Conservation (phyloP, 108 stramenopile genomes). For the Skeletonema marinoi region DNA sequence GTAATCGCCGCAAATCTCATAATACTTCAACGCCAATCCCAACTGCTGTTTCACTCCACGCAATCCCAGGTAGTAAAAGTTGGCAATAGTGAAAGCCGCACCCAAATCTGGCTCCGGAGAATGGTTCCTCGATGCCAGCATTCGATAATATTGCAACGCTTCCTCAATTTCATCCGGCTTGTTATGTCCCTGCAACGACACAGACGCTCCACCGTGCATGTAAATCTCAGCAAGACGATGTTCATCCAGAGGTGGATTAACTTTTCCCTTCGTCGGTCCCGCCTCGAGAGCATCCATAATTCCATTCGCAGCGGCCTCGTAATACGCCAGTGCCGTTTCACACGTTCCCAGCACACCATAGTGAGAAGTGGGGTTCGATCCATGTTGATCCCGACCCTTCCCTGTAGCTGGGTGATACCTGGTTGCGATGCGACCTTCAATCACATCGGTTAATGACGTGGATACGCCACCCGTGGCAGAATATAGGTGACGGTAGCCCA, state of each 20-base stretch:
- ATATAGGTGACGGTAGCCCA: constrained; percentile 44
- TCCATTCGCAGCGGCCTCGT: constrained; percentile 77
- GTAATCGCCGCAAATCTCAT: constrained; percentile 67
- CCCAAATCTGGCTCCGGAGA: constrained; percentile 55
- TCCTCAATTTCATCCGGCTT: constrained; percentile 84
- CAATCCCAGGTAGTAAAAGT: constrained; percentile 74
- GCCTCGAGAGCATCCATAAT: constrained; percentile 78
- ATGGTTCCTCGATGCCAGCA: constrained; percentile 56
- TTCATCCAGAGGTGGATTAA: constrained; percentile 73
- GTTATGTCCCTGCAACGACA: constrained; percentile 65
- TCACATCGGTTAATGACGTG: not conserved
- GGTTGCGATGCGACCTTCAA: not conserved
- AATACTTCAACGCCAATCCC: constrained; percentile 75
- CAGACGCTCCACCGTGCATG: constrained; percentile 78
- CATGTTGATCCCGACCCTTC: constrained; percentile 16
- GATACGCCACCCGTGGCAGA: constrained; percentile 40
- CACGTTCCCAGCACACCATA: constrained; percentile 61
- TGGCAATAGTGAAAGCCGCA: constrained; percentile 75
- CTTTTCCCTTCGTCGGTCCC: constrained; percentile 62
- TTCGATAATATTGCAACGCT: constrained; percentile 84
- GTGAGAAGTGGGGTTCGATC: constrained; percentile 18
- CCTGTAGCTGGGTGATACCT: constrained; percentile 21
- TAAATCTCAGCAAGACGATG: constrained; percentile 79
- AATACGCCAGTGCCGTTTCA: constrained; percentile 75
- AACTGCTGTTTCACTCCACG: constrained; percentile 82